A percentile compares a stretch with the other conserved stretches of the same genome.
phyloP scores from a whole-genome alignment of 208 protist species.

The Wallacemonas sp. region DNA sequence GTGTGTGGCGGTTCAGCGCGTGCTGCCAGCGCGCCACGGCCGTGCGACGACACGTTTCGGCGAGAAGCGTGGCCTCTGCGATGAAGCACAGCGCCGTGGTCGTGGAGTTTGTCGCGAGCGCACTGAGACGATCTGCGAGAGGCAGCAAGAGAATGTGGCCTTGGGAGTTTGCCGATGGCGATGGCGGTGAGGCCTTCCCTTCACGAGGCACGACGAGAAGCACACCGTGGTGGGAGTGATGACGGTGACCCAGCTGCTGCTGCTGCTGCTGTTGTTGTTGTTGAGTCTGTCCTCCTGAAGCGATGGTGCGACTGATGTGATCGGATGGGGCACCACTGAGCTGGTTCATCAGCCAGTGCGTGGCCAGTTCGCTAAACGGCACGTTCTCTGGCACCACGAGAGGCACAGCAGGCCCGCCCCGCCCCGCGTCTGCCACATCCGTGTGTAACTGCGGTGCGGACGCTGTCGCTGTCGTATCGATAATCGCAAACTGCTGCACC shows the following conservation, averaged over 20 bases:
- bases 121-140: neutral
- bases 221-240: neutral
- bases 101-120: neutral
- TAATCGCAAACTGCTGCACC: constrained; percentile 16
- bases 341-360: neutral
- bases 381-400: constrained; percentile 15
- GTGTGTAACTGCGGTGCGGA: neutral
- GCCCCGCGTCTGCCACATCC: neutral
- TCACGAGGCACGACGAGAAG: neutral
- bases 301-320: neutral
- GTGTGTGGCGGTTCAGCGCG: neutral
- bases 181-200: neutral
- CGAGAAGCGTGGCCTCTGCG: constrained; percentile 8
- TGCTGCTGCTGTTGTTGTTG: too few species aligned
- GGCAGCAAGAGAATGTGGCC: neutral
- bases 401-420: neutral
- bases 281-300: too few species aligned
- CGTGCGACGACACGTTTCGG: constrained; percentile 2
- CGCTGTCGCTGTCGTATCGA: neutral
- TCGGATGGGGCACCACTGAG: neutral
- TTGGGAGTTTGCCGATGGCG: constrained; percentile 19
- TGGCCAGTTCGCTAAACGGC: constrained; percentile 9
- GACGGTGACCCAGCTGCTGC: too few species aligned
- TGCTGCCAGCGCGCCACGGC: constrained; percentile 1
- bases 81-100: constrained; percentile 8